Evolutionary conservation across 306 rosid genomes (phyloP), one percentile per base, ranked within the genome.

Genomic region (Betula pendula): DNA sequence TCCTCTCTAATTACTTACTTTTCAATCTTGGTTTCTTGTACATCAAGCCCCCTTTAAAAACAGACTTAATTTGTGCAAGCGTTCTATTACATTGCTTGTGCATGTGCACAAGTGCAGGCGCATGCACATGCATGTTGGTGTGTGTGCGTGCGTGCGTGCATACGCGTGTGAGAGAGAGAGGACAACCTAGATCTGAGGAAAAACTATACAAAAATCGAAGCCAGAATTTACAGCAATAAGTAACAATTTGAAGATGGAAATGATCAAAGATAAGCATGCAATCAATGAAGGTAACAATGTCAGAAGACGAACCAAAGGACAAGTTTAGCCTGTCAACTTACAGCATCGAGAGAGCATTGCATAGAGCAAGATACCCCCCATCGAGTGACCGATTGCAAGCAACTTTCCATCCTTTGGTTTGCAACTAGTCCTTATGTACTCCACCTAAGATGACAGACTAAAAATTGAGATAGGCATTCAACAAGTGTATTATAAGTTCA

Each of bases 331-430:
- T 63, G 43, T 60, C 35, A 80, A 92, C 97, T 89, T 85, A 92
- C 96, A 49, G 79, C 79, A 78, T 13, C 81, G 83, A 14, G 97
- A 88, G 83, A 94, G 90, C 87, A 49, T 86, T 20, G 97, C 93
- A 84, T 94, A 94, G 60, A 94, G 87, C 88, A 94, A 84, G 75
- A 92, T 94, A 75, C 98, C 97, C 16, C 98, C 98, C 98, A 94
- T 92, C 25, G 98, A 94, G 85, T 92, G 98, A 78, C 98, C 98
- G 68, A 94, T 83, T 3, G 96, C 96, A 19, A 87, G 87, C 79
- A 94, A 80, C 81, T 88, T 92, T 31, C 96, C 96, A 81, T 92
- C 96, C 69, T 68, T 84, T 53, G 97, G 97, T 78, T 88, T 82
- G 83, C 93, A 84, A 9, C 79, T 85, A 78, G 77, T 80, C 82